Evolutionary conservation across 2,329 filamentous ascomycete species (phyloP).

Genomic region (Ambrosiella cleistominuta): DNA sequence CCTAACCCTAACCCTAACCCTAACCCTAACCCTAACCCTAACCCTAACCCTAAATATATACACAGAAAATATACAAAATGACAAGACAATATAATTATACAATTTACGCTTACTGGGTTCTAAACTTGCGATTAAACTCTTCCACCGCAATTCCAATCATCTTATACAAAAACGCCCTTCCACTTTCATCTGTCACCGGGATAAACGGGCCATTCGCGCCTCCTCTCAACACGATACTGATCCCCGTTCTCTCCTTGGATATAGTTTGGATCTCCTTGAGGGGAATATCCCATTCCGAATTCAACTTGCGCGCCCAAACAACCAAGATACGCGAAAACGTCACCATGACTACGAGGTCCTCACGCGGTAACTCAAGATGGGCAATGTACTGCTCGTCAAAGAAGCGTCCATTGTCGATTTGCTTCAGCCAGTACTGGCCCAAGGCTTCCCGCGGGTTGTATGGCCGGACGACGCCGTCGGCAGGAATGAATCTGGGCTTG

Average conservation of each 20-base stretch:
- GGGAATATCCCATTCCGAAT: constrained; percentile 88
- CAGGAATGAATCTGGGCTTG: constrained; percentile 79
- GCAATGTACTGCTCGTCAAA: constrained; percentile 97
- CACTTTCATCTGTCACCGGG: constrained; percentile 75
- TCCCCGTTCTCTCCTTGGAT: constrained; percentile 84
- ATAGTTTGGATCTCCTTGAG: constrained; percentile 95
- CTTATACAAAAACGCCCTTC: constrained; percentile 43
- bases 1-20: too few species aligned
- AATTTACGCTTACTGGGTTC: constrained; percentile 15
- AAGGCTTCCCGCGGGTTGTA: constrained; percentile 91
- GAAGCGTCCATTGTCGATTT: constrained; percentile 90
- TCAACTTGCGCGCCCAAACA: constrained; percentile 68
- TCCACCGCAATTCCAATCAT: constrained; percentile 50
- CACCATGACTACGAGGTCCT: constrained; percentile 79
- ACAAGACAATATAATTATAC: too few species aligned
- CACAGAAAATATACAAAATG: too few species aligned
- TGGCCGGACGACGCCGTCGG: constrained; percentile 82
- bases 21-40: too few species aligned
- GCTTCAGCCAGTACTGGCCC: constrained; percentile 97
- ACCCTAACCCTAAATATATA: too few species aligned
- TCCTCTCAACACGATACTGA: constrained; percentile 74
- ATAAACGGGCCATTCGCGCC: constrained; percentile 90
- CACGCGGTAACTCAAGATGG: constrained; percentile 75
- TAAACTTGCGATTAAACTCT: constrained; percentile 48
- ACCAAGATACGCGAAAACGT: constrained; percentile 79